Evolutionary conservation across 768 basidiomycete genomes (phyloP).

Genomic region (Tulasnella sp.): DNA sequence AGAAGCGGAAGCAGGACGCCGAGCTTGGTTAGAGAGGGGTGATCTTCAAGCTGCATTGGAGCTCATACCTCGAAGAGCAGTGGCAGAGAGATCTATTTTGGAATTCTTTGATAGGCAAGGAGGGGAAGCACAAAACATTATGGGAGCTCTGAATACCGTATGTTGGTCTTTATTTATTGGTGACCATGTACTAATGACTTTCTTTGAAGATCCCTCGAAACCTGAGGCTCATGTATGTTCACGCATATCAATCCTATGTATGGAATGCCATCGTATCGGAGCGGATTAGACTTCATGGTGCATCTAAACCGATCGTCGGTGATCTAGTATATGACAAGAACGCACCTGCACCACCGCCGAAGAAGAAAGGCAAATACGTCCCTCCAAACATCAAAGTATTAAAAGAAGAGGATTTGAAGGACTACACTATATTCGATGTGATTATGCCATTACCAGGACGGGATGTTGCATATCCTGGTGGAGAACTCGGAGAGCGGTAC

Average conservation of each 20-base stretch:
- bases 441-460: constrained; percentile 96
- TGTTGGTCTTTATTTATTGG: constrained; percentile 1
- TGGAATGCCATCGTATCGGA: constrained; percentile 98
- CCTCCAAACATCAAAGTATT: constrained; percentile 64
- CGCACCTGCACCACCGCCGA: constrained; percentile 1
- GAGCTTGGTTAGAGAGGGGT: constrained; percentile 77
- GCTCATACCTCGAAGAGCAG: constrained; percentile 78
- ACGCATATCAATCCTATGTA: constrained; percentile 96
- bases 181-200: constrained; percentile 3
- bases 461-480: constrained; percentile 86
- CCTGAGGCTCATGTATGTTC: constrained; percentile 92
- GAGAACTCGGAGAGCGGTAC: constrained; percentile 75
- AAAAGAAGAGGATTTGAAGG: constrained; percentile 59
- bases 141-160: constrained; percentile 79
- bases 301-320: constrained; percentile 61
- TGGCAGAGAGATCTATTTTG: constrained; percentile 85
- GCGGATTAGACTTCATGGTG: constrained; percentile 67
- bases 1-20: constrained; percentile 68
- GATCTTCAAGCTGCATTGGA: constrained; percentile 71
- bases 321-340: constrained; percentile 73
- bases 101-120: constrained; percentile 78
- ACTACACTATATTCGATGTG: constrained; percentile 85
- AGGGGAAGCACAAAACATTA: constrained; percentile 66
- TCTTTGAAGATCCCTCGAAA: constrained; percentile 75
- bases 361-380: constrained; percentile 21